Evolutionary conservation across 768 basidiomycete genomes (phyloP).

Genomic region (Pisolithus orientalis): DNA sequence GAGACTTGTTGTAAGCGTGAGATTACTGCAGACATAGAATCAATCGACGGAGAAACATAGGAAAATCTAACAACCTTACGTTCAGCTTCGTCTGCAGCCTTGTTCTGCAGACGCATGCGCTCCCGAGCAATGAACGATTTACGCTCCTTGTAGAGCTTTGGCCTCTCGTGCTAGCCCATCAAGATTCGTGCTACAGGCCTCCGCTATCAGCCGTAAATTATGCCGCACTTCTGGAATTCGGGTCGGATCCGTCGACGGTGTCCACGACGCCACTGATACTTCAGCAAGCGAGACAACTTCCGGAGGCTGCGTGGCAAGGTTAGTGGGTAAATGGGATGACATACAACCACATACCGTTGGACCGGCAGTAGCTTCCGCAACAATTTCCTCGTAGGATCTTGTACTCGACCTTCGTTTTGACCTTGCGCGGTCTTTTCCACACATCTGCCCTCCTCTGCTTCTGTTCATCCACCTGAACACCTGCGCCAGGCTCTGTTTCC

Average conservation of each 20-base stretch:
- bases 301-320: slow-evolving; percentile 47
- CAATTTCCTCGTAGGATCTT: slow-evolving; percentile 96
- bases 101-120: slow-evolving; percentile 60
- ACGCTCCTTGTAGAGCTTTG: slow-evolving; percentile 71
- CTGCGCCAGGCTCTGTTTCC: not conserved
- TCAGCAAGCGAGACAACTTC: slow-evolving; percentile 85
- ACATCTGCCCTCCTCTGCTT: slow-evolving; percentile 64
- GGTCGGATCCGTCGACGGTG: slow-evolving; percentile 78
- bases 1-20: slow-evolving; percentile 72
- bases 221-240: slow-evolving; percentile 96
- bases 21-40: slow-evolving; percentile 50
- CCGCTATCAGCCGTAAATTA: slow-evolving; percentile 83
- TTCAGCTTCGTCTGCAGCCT: slow-evolving; percentile 71
- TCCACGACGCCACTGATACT: slow-evolving; percentile 71
- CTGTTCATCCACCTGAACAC: slow-evolving; percentile 40
- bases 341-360: slow-evolving; percentile 59
- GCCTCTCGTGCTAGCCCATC: slow-evolving; percentile 90
- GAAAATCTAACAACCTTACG: slow-evolving; percentile 38
- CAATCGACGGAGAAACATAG: slow-evolving; percentile 2
- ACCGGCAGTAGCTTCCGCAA: slow-evolving; percentile 88
- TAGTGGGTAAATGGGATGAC: slow-evolving; percentile 1
- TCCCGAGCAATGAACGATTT: slow-evolving; percentile 69
- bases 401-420: slow-evolving; percentile 82
- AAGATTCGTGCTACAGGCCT: slow-evolving; percentile 76
- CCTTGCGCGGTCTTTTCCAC: slow-evolving; percentile 84